Evolutionary conservation across 495 filamentous ascomycete species (phyloP), one percentile per base, ranked within the genome.

Genomic region (Tuber calosporum): DNA sequence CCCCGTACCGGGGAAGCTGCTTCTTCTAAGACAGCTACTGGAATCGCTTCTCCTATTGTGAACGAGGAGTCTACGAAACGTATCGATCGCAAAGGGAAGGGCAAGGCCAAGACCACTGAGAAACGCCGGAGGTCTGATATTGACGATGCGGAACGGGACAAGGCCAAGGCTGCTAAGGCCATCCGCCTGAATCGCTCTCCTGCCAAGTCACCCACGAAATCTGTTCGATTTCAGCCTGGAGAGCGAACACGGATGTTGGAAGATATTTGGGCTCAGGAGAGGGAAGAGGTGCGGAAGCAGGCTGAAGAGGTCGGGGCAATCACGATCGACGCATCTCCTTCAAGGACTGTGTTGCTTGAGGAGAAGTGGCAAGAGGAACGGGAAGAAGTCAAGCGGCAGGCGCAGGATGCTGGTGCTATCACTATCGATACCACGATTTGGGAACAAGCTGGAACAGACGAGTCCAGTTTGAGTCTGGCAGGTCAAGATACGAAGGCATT

Each of bases 401-500:
- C 77, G 38, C 30, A 48, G 37, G 78, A 79, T 68, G 76, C 73
- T 17, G 77, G 73, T 41, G 70, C 73, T 20, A 37, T 78, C 15
- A 76, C 39, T 6, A 45, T 80, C 38, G 62, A 77, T 30, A 70
- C 72, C 67, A 75, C 73, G 7, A 67, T 53, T 68, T 53, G 39
- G 26, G 76, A 70, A 20, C 58, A 58, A 66, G 70, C 66, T 19
- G 74, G 68, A 36, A 67, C 66, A 17, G 77, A 75, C 19, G 43
- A 58, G 30, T 69, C 69, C 17, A 70, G 45, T 22, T 66, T 39
- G 34, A 45, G 62, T 2, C 68, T 43, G 0, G 68, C 43, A 8
- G 69, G 68, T 17, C 74, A 78, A 20, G 74, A 78, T 73, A 78
- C 76, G 8, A 69, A 40, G 13, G 76, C 76, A 34, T 78, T 78